Evolutionary conservation across 2,329 filamentous ascomycete species (phyloP).

Genomic region (Cladophialophora yegresii): DNA sequence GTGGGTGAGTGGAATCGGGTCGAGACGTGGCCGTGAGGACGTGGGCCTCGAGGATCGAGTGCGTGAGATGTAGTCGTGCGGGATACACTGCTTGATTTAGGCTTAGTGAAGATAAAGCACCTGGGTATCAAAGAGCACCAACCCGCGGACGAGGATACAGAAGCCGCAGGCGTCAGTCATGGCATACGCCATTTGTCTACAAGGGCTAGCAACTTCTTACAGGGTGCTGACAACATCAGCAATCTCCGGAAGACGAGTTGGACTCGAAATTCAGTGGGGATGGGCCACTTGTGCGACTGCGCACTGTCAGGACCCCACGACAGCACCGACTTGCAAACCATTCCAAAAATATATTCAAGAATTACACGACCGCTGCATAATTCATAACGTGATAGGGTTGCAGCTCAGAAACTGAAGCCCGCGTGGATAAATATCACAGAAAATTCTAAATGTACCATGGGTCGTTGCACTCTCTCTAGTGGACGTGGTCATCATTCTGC

Average conservation of each 20-base stretch:
- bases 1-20: slow-evolving; percentile 64
- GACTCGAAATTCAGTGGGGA: not conserved
- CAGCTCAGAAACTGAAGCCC: not conserved
- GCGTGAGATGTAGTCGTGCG: no score
- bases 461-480: slow-evolving; percentile 12
- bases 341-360: not conserved
- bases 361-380: not conserved
- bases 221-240: not conserved
- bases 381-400: not conserved
- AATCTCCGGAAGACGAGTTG: not conserved
- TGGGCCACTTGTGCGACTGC: no score
- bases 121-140: no score
- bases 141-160: no score
- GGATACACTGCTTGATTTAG: no score
- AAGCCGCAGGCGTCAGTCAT: not conserved
- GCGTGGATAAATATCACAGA: no score
- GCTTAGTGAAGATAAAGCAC: no score
- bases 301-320: not conserved
- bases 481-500: slow-evolving; percentile 53
- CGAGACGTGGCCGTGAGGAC: slow-evolving; percentile 65
- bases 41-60: not conserved
- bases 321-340: not conserved
- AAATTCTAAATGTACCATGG: not conserved
- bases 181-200: not conserved
- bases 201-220: not conserved